These are phyloP conservation scores for Pythium grandisporangium DNA, from an alignment of 352 stramenopile species.

Conservation along the genomic window DNA sequence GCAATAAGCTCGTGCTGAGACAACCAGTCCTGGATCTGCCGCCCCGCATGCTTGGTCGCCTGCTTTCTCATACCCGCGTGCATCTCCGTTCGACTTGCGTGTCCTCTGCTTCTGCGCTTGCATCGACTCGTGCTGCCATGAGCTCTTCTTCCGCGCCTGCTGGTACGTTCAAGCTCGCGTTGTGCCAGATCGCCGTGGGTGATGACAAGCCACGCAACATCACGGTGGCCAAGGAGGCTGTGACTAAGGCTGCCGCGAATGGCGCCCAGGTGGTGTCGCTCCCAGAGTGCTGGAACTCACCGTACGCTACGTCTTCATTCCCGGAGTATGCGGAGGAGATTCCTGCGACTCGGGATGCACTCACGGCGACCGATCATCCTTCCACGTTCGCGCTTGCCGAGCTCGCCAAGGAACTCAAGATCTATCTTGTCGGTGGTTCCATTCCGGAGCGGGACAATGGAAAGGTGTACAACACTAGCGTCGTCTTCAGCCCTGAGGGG, in stretches of 20 bases:
- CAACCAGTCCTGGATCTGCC: neutral
- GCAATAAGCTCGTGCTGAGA: neutral
- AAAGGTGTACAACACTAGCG: conserved; percentile 99
- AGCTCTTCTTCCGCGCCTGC: conserved; percentile 19
- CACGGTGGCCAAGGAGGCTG: conserved; percentile 50
- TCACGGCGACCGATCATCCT: conserved; percentile 55
- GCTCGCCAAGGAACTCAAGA: conserved; percentile 81
- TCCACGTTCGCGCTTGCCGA: conserved; percentile 87
- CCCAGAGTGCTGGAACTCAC: conserved; percentile 95
- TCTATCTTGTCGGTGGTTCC: conserved; percentile 96
- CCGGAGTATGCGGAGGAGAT: conserved; percentile 96
- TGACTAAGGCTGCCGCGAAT: conserved; percentile 62
- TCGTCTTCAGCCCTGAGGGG: conserved; percentile 93
- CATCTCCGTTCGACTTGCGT: too few relatives aligned
- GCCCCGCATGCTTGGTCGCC: conserved; percentile 9
- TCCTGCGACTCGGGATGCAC: conserved; percentile 52
- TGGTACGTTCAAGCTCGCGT: conserved; percentile 83
- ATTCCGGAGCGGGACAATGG: conserved; percentile 88
- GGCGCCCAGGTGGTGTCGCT: conserved; percentile 87
- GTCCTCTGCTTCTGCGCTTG: conserved; percentile 6
- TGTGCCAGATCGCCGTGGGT: conserved; percentile 94
- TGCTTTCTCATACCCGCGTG: too few relatives aligned
- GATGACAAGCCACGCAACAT: conserved; percentile 83
- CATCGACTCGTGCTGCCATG: conserved; percentile 16
- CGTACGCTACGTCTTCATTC: conserved; percentile 97